These are phyloP conservation scores for Eustoma russellianum DNA, from an alignment of 257 asterid species.

Conservation along the genomic window DNA sequence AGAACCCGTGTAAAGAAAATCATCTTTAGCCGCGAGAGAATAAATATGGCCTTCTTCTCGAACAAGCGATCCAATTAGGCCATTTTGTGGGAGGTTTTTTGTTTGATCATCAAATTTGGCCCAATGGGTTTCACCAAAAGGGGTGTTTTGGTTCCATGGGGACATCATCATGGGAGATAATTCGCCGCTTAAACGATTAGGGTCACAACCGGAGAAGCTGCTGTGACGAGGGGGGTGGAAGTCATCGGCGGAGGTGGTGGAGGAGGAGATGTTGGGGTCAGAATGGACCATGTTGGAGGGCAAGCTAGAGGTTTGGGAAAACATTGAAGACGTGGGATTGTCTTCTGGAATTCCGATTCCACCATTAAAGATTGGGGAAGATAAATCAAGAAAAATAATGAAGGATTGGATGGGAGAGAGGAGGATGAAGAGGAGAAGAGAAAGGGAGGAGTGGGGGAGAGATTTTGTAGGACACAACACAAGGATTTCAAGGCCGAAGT, in stretches of 20 bases:
- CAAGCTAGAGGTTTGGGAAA: slow-evolving; percentile 13
- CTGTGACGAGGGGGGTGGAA: slow-evolving; percentile 33
- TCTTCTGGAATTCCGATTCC: background rate
- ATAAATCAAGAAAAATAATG: background rate
- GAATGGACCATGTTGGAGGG: slow-evolving; percentile 25
- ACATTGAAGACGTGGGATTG: slow-evolving; percentile 8
- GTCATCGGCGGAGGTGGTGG: slow-evolving; percentile 12
- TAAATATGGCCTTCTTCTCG: slow-evolving; percentile 79
- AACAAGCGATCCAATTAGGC: slow-evolving; percentile 53
- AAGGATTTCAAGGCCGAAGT: slow-evolving; percentile 27
- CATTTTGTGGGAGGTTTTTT: slow-evolving; percentile 28
- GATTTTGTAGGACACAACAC: slow-evolving; percentile 28
- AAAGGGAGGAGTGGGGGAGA: slow-evolving; percentile 27
- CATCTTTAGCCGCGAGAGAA: slow-evolving; percentile 47
- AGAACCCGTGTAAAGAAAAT: slow-evolving; percentile 64
- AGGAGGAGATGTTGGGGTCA: slow-evolving; percentile 27
- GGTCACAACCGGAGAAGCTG: slow-evolving; percentile 43
- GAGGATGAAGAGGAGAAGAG: too few species aligned
- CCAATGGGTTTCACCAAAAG: slow-evolving; percentile 29
- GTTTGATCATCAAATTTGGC: slow-evolving; percentile 11
- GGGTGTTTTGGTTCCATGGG: slow-evolving; percentile 68
- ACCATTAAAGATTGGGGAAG: background rate
- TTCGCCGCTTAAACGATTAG: slow-evolving; percentile 39
- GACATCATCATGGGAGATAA: slow-evolving; percentile 78
- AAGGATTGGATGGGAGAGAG: slow-evolving; percentile 2